Evolutionary conservation across 1,284 basidiomycete species (phyloP).

Genomic region (Marasmius sp.): DNA sequence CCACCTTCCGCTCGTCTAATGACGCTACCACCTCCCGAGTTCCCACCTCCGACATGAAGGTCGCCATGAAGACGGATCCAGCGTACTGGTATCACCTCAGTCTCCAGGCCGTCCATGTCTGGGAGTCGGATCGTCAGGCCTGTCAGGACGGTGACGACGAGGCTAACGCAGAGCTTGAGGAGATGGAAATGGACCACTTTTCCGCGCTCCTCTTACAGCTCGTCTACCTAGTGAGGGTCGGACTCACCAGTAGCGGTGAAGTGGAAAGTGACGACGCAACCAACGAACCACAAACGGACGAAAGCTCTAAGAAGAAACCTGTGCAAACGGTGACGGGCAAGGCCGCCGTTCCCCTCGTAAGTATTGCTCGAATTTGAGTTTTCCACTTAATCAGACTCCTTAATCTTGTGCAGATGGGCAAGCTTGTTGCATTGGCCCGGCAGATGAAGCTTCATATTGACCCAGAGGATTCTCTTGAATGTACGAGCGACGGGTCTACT

Average conservation of each 20-base stretch:
- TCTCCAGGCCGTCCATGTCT: constrained; percentile 26
- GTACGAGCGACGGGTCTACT: background rate
- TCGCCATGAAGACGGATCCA: background rate
- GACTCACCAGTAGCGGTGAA: background rate
- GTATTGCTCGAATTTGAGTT: constrained; percentile 15
- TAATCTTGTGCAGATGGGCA: constrained; percentile 48
- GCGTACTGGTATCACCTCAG: constrained; percentile 25
- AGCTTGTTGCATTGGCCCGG: constrained; percentile 65
- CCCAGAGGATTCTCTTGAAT: constrained; percentile 42
- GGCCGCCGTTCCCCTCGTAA: constrained; percentile 41
- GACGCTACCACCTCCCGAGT: too few species aligned
- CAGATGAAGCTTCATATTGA: constrained; percentile 62
- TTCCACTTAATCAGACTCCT: constrained; percentile 1
- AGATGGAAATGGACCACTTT: constrained; percentile 43
- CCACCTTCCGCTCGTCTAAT: background rate
- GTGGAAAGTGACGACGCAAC: background rate
- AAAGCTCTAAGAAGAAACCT: constrained; percentile 6
- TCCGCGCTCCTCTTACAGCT: constrained; percentile 53
- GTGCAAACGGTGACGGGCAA: constrained; percentile 12
- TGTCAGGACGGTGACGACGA: constrained; percentile 1
- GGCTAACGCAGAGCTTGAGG: constrained; percentile 6
- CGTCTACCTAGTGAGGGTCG: constrained; percentile 47
- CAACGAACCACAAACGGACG: background rate
- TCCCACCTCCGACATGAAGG: too few species aligned
- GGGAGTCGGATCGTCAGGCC: constrained; percentile 16